Percentiles rank a stretch among this genome's conserved stretches.
Conservation (phyloP, 805 yeast species). For the Myxozyma udenii region DNA sequence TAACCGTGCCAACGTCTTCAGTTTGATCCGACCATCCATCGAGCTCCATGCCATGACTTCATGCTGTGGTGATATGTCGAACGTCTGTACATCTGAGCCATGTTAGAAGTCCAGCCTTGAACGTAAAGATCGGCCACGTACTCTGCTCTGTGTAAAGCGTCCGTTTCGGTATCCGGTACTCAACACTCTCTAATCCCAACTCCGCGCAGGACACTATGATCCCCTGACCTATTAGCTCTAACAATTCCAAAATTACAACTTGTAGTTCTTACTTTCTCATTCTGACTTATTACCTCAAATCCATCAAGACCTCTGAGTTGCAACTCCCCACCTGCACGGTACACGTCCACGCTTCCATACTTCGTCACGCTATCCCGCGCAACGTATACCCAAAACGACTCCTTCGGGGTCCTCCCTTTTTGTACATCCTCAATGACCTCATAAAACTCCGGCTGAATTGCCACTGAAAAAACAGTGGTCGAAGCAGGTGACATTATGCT, state of each 20-base stretch:
- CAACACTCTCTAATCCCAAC: slow-evolving; percentile 6
- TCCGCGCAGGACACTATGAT: slow-evolving; percentile 9
- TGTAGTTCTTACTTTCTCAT: slow-evolving; percentile 3
- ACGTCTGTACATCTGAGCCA: slow-evolving; percentile 16
- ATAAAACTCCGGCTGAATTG: slow-evolving; percentile 48
- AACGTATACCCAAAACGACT: slow-evolving; percentile 46
- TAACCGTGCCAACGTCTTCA: slow-evolving; percentile 29
- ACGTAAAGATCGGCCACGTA: not conserved
- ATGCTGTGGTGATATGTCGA: slow-evolving; percentile 40
- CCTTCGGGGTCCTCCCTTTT: slow-evolving; percentile 33
- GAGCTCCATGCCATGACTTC: slow-evolving; percentile 39
- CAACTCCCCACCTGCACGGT: slow-evolving; percentile 15
- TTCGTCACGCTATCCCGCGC: slow-evolving; percentile 19
- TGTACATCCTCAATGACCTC: slow-evolving; percentile 46
- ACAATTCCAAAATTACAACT: too few relatives aligned
- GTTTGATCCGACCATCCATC: slow-evolving; percentile 37
- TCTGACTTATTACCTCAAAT: slow-evolving; percentile 19
- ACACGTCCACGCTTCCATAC: slow-evolving; percentile 38
- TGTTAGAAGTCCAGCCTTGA: not conserved
- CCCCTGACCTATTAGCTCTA: too few relatives aligned
- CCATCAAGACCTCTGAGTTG: slow-evolving; percentile 20
- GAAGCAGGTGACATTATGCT: slow-evolving; percentile 16
- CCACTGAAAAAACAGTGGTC: slow-evolving; percentile 29
- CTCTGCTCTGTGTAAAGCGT: slow-evolving; percentile 1
- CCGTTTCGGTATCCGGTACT: slow-evolving; percentile 4